Evolutionary conservation across 495 filamentous ascomycete genomes (phyloP).

Genomic region (Neurospora sublineolata): DNA sequence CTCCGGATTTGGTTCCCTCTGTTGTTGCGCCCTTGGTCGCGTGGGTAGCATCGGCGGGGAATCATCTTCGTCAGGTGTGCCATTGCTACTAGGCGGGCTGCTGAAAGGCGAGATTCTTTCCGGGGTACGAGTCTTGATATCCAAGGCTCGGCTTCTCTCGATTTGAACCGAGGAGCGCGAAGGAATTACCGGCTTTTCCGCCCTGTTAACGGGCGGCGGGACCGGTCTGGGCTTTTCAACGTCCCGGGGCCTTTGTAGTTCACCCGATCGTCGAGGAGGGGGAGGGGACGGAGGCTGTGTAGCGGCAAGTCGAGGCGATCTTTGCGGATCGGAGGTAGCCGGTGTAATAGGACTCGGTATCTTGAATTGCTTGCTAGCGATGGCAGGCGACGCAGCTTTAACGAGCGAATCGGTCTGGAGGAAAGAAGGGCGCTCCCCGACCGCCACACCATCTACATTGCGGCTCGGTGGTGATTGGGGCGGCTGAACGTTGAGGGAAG

Average conservation of each 20-base stretch:
- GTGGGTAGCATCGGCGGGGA: constrained; percentile 30
- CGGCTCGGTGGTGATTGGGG: constrained; percentile 61
- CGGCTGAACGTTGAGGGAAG: constrained; percentile 61
- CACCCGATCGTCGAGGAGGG: constrained; percentile 41
- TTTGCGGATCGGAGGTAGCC: constrained; percentile 27
- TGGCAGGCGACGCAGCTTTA: constrained; percentile 37
- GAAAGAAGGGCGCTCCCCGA: constrained; percentile 29
- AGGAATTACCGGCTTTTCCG: constrained; percentile 65
- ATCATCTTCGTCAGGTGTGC: constrained; percentile 41
- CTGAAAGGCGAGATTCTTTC: constrained; percentile 69
- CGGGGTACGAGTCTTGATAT: constrained; percentile 18
- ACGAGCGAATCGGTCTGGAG: constrained; percentile 37
- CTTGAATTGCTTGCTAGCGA: constrained; percentile 40
- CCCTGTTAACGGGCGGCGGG: constrained; percentile 64
- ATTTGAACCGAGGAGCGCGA: constrained; percentile 18
- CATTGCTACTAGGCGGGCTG: constrained; percentile 74
- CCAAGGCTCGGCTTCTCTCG: constrained; percentile 16
- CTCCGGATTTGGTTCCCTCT: constrained; percentile 5
- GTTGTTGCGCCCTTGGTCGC: constrained; percentile 23
- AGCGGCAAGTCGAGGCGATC: constrained; percentile 29
- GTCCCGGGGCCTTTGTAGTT: constrained; percentile 34
- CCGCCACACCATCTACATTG: constrained; percentile 19
- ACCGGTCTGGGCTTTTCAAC: constrained; percentile 23
- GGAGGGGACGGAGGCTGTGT: constrained; percentile 42
- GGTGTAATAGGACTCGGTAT: constrained; percentile 42